These are phyloP conservation scores for Viola pubescens DNA, from an alignment of 441 rosid genomes.

Conservation along the genomic window DNA sequence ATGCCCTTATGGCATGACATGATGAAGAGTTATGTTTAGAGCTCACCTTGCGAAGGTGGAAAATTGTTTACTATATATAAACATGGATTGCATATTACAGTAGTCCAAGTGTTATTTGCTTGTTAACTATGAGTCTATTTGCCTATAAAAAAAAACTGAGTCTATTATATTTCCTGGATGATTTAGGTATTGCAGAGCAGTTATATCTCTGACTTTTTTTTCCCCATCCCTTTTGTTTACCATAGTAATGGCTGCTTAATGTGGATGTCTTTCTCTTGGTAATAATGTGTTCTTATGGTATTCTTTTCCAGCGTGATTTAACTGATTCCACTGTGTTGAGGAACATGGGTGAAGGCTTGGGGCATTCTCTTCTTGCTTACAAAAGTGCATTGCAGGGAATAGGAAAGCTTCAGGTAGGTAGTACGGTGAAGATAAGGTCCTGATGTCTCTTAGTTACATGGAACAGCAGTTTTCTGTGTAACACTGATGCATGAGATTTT, in stretches of 20 bases:
- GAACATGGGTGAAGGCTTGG: slow-evolving; percentile 88
- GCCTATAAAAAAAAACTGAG: neutral
- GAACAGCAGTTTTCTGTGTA: neutral
- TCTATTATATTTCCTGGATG: neutral
- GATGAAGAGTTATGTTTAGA: neutral
- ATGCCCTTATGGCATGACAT: neutral
- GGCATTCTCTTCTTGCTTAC: slow-evolving; percentile 90
- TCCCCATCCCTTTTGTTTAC: too few relatives aligned
- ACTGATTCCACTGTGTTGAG: slow-evolving; percentile 92
- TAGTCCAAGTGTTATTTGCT: neutral
- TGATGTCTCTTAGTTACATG: slow-evolving; percentile 4
- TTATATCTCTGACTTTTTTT: neutral
- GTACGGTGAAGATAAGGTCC: slow-evolving; percentile 1
- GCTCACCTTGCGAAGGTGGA: neutral
- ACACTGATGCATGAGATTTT: neutral
- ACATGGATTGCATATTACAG: neutral
- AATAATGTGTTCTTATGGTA: slow-evolving; percentile 10
- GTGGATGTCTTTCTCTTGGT: slow-evolving; percentile 2
- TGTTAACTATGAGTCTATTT: neutral
- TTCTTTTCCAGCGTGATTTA: slow-evolving; percentile 67
- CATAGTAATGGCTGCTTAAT: neutral
- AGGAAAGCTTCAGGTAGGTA: slow-evolving; percentile 71
- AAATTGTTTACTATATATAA: neutral
- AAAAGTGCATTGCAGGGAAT: slow-evolving; percentile 80
- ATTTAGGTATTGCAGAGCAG: slow-evolving; percentile 1